Evolutionary conservation across 108 stramenopile species (phyloP).

Genomic region (Nannochloropsis gaditana): DNA sequence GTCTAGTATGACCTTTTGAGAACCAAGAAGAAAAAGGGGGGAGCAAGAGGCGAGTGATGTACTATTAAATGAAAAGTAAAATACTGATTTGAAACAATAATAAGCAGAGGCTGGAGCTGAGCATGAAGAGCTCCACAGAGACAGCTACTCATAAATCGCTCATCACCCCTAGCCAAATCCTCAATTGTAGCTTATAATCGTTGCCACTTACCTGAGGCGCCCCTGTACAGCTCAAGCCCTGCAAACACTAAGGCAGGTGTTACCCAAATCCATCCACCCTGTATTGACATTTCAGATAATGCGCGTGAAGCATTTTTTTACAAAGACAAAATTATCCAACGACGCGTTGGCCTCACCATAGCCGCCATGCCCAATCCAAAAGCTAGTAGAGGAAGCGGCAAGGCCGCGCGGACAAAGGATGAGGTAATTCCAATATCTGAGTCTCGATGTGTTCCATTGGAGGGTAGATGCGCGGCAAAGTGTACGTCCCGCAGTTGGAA

Average conservation of each 20-base stretch:
- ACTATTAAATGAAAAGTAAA: no score
- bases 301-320: no score
- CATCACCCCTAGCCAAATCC: no score
- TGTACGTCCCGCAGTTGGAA: background rate
- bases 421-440: background rate
- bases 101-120: no score
- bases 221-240: constrained; percentile 8
- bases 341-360: background rate
- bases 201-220: background rate
- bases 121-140: no score
- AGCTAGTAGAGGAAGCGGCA: background rate
- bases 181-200: no score
- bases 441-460: background rate
- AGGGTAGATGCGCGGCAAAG: background rate
- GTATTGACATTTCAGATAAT: background rate
- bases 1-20: background rate
- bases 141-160: no score
- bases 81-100: no score
- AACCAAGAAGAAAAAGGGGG: background rate
- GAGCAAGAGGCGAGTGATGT: background rate
- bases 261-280: background rate
- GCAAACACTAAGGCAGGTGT: background rate
- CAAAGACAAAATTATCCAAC: no score
- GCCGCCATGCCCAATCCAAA: constrained; percentile 19
- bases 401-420: background rate